Base-by-base conservation (phyloP, 495 filamentous ascomycete genomes). In the Chaetomium tenue region DNA sequence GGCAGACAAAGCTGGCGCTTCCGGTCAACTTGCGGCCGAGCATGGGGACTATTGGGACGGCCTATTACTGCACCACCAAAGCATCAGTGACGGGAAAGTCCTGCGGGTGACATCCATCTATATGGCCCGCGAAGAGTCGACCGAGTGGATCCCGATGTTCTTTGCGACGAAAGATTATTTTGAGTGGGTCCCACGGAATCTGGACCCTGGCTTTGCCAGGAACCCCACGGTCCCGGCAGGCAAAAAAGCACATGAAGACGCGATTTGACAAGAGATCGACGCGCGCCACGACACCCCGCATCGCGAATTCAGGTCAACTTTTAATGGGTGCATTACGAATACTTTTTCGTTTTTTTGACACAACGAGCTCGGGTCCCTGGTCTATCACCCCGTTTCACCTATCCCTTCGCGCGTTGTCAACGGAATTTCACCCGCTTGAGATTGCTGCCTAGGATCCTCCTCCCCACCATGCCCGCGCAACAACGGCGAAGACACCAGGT, bases 1-100 rank as follows among this genome's bases (percentile, higher is more conserved):
- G 68, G 75, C 82, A 84, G 71, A 83, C 74, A 62, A 78, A 76
- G 70, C 76, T 64, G 61, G 73, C 60, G 68, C 74, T 63, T 61
- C 74, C 61, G 16, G 71, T 58, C 18, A 72, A 64, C 56, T 70
- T 71, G 61, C 74, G 71, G 56, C 74, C 57, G 68, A 83, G 76
- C 82, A 84, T 83, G 55, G 46, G 25, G 44, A 42, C 33, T 20
- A 59, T 37, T 18, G 23, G 46, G n/a, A 47, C 40, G 47, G 60
- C 63, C 5, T 5, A 23, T 54, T 51, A 46, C 46, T 42, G 54
- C 54, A 58, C 54, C 54, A 47, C 30, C 46, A 28, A 33, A 25
- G 15, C 62, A 11, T 58, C 33, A 20, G 30, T 58, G 26, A 51
- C 40, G 16, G 9, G 13, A 28, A 42, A 52, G 7, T 58, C 30